A percentile compares a stretch with the other conserved stretches of the same genome.
These are phyloP conservation scores for Echeveria elegans DNA, from an alignment of 164 flowering plant species.

Conservation along the genomic window DNA sequence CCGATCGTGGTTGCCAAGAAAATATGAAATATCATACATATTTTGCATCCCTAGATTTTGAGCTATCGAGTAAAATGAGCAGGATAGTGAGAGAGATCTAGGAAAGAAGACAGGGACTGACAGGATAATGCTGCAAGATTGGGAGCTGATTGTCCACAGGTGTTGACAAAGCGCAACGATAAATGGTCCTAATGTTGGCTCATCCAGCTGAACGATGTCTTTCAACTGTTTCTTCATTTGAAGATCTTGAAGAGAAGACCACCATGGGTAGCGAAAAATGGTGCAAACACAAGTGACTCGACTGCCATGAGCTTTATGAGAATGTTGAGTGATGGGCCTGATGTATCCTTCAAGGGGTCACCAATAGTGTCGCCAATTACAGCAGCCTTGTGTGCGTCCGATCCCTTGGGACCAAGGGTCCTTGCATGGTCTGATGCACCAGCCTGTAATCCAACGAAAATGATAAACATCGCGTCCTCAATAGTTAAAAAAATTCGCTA, in stretches of 20 bases:
- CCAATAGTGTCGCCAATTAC: conserved; percentile 44
- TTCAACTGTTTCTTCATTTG: not conserved
- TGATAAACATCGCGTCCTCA: not conserved
- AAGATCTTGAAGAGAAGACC: conserved; percentile 29
- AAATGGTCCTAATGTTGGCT: not conserved
- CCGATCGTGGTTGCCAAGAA: not conserved
- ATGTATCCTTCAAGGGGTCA: conserved; percentile 42
- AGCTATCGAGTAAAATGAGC: not conserved
- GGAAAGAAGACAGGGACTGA: not conserved
- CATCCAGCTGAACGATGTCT: not conserved
- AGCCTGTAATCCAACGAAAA: conserved; percentile 14
- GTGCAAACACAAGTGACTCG: conserved; percentile 41
- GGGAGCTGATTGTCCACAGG: not conserved
- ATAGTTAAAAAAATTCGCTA: not conserved
- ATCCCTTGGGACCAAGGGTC: conserved; percentile 36
- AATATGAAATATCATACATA: no score
- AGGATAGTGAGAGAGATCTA: not conserved
- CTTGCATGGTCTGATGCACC: conserved; percentile 33
- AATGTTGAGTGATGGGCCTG: conserved; percentile 43
- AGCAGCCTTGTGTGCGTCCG: conserved; percentile 41
- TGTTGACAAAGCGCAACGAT: no score
- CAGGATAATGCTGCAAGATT: not conserved
- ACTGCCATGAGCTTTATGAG: conserved; percentile 48
- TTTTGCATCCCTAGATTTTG: not conserved
- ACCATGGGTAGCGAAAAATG: conserved; percentile 42